A percentile compares a stretch with the other conserved stretches of the same genome.
Evolutionary conservation across 202 grass and related monocot species (phyloP).

Genomic region (Cymbopogon flexuosus): DNA sequence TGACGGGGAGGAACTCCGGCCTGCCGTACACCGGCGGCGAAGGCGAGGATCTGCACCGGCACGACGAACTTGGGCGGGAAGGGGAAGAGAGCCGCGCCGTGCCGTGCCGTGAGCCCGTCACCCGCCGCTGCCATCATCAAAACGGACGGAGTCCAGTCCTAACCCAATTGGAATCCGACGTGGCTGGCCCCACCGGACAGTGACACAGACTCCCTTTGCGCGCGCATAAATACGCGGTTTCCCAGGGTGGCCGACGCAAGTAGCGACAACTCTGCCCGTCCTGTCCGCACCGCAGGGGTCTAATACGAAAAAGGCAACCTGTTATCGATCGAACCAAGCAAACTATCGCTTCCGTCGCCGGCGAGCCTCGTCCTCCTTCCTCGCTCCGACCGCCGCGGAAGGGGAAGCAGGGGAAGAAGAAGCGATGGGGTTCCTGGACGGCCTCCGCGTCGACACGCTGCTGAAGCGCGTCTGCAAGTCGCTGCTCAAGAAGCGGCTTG

Average conservation of each 20-base stretch:
- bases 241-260: constrained; percentile 5
- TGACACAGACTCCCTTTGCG: not conserved
- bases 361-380: not conserved
- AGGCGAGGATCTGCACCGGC: too few relatives aligned
- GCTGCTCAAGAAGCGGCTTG: constrained; percentile 85
- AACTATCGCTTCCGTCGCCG: constrained; percentile 10
- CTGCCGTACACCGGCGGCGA: too few relatives aligned
- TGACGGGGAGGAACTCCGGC: too few relatives aligned
- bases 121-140: too few relatives aligned
- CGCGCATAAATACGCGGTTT: not conserved
- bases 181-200: not conserved
- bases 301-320: not conserved
- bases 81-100: too few relatives aligned
- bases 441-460: constrained; percentile 37
- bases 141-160: too few relatives aligned
- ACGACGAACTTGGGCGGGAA: too few relatives aligned
- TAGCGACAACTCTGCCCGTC: not conserved
- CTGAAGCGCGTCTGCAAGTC: constrained; percentile 89
- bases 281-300: not conserved
- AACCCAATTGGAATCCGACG: not conserved
- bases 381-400: not conserved
- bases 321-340: constrained; percentile 24
- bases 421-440: constrained; percentile 48
- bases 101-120: too few relatives aligned
- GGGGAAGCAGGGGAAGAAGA: not conserved